Base-by-base conservation (phyloP, 2,329 filamentous ascomycete species). In the Daldinia eschscholtzii region DNA sequence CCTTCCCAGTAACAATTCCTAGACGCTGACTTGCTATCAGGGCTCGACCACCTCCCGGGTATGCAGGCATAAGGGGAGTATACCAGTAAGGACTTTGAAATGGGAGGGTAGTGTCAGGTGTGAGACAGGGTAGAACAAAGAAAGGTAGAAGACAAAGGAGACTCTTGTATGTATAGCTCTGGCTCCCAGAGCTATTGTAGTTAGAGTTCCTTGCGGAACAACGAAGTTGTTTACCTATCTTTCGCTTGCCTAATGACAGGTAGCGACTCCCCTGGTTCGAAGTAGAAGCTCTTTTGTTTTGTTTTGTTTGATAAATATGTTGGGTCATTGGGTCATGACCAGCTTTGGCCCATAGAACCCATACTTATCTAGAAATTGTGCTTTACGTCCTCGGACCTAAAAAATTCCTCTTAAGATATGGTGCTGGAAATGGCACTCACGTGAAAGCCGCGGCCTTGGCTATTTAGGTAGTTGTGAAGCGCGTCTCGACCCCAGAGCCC, bases 1-100 rank as follows among this genome's bases (percentile, higher is more conserved):
- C 37, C 20, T 23, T 13, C 23, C 28, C 10, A 39, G 1, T 48
- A 15, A 6, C 30, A 48, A 50, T 52, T 15, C 20, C 5, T 13
- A 35, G 6, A 64, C 53, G 60, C 71, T 75, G 46, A 67, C 39
- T 37, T 50, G 12, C 62, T 23, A 46, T 23, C 50, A 76, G 75
- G 74, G 74, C 62, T 76, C 7, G 59, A 67, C 37, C 30, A 55
- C 13, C 70, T 76, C 12, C 74, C 74, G 1, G 74, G 74, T 15
- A 42, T 57, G 39, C 6, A 30, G 4, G 71, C 69, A 67, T 70
- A 68, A 46, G 64, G 18, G 33, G 30, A 26, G n/a, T 58, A 60
- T 15, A 23, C 10, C 18, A 15, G 20, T 6, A 50, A 46, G 33
- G 18, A 13, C 33, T 26, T 18, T 6, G 28, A 15, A 41, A 6